Conservation (phyloP, 805 yeast species). For the Cyberlindnera saturnus region DNA sequence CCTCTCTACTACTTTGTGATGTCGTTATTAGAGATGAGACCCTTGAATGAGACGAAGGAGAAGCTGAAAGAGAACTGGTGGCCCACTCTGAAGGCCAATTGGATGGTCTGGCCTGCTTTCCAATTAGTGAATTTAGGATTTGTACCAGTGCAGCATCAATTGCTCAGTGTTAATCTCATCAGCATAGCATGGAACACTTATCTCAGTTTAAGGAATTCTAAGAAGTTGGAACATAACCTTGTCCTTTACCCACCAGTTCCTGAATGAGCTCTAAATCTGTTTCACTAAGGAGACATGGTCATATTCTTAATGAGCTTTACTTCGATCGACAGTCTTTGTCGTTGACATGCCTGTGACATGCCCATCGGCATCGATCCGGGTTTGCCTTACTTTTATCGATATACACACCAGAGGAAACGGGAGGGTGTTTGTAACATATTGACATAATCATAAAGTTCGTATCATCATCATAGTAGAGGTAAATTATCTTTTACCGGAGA, state of each 20-base stretch:
- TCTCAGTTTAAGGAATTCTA: slow-evolving; percentile 55
- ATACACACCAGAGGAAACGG: too few relatives aligned
- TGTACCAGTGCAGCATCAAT: slow-evolving; percentile 65
- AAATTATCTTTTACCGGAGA: too few relatives aligned
- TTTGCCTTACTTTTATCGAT: too few relatives aligned
- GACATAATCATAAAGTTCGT: too few relatives aligned
- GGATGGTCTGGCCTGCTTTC: slow-evolving; percentile 88
- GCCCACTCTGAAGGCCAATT: slow-evolving; percentile 67
- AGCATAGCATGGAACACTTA: slow-evolving; percentile 83
- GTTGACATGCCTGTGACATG: too few relatives aligned
- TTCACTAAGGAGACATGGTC: neutral
- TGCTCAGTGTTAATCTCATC: slow-evolving; percentile 62
- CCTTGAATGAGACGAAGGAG: slow-evolving; percentile 30
- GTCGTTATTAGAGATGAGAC: slow-evolving; percentile 57
- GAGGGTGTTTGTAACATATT: too few relatives aligned
- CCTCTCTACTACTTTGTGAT: slow-evolving; percentile 67
- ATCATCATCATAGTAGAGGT: too few relatives aligned
- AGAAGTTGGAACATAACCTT: slow-evolving; percentile 11
- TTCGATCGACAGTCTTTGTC: too few relatives aligned
- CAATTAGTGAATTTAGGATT: slow-evolving; percentile 73
- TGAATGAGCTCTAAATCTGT: slow-evolving; percentile 20
- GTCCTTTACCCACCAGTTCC: slow-evolving; percentile 33
- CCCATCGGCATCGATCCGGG: too few relatives aligned
- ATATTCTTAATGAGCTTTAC: neutral
- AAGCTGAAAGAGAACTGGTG: slow-evolving; percentile 49